Evolutionary conservation across 352 stramenopile genomes (phyloP).

Genomic region (Phytophthora idaei): DNA sequence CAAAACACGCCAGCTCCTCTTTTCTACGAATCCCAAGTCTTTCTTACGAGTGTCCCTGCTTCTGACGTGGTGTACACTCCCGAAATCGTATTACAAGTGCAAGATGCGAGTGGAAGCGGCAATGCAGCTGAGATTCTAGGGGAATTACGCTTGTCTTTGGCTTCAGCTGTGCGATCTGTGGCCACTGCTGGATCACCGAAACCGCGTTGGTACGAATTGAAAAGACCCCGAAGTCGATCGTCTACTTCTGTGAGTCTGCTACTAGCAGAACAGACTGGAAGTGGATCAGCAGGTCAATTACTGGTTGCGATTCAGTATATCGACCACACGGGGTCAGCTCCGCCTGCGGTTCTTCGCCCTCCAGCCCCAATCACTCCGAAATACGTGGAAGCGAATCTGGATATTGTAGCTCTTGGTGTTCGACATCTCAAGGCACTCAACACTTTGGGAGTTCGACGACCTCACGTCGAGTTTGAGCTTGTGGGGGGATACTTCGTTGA

Average conservation of each 20-base stretch:
- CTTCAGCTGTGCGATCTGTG: slow-evolving; percentile 48
- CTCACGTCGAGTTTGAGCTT: slow-evolving; percentile 74
- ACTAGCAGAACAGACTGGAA: slow-evolving; percentile 26
- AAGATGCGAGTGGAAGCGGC: slow-evolving; percentile 52
- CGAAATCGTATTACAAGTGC: slow-evolving; percentile 74
- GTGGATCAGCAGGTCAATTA: slow-evolving; percentile 39
- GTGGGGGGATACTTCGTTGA: slow-evolving; percentile 57
- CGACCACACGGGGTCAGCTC: slow-evolving; percentile 44
- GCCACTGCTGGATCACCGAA: slow-evolving; percentile 49
- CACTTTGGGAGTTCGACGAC: slow-evolving; percentile 59
- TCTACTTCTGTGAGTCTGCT: slow-evolving; percentile 19
- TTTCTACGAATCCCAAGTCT: slow-evolving; percentile 84
- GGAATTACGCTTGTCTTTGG: slow-evolving; percentile 55
- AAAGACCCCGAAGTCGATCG: slow-evolving; percentile 23
- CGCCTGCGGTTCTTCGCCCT: slow-evolving; percentile 34
- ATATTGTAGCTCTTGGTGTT: slow-evolving; percentile 74
- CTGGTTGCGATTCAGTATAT: slow-evolving; percentile 74
- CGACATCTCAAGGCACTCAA: slow-evolving; percentile 65
- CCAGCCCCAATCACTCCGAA: slow-evolving; percentile 50
- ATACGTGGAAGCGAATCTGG: slow-evolving; percentile 58
- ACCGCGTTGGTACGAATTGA: slow-evolving; percentile 58
- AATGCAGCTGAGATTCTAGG: slow-evolving; percentile 41
- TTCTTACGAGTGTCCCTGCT: slow-evolving; percentile 48
- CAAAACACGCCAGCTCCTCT: slow-evolving; percentile 74
- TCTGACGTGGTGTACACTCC: slow-evolving; percentile 66